A percentile compares a stretch with the other conserved stretches of the same genome.
Conservation (phyloP, 1,284 basidiomycete species). For the Acaromyces ingoldii region DNA sequence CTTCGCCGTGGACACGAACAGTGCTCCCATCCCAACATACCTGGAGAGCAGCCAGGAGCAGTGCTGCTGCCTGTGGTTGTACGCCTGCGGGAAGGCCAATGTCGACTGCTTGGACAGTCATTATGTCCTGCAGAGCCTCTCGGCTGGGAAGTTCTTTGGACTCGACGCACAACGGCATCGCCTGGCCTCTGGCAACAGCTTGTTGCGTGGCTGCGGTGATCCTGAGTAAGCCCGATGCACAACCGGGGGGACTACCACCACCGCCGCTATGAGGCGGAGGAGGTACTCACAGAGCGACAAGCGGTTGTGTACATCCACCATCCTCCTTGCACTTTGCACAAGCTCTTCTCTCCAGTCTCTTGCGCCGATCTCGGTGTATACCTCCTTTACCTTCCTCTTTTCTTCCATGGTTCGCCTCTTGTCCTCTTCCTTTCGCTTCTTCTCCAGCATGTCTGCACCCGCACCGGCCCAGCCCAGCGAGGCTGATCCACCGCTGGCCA, state of each 20-base stretch:
- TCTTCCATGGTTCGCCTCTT: constrained; percentile 44
- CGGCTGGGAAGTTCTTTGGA: constrained; percentile 51
- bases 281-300: constrained; percentile 29
- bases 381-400: constrained; percentile 39
- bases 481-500: constrained; percentile 4
- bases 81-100: constrained; percentile 50
- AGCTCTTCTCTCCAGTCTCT: constrained; percentile 38
- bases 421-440: constrained; percentile 50
- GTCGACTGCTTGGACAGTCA: constrained; percentile 52
- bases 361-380: constrained; percentile 42
- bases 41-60: constrained; percentile 49
- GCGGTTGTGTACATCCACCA: neutral
- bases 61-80: constrained; percentile 47
- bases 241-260: neutral
- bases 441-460: constrained; percentile 48
- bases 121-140: constrained; percentile 52
- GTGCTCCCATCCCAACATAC: too few relatives aligned
- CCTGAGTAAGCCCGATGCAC: constrained; percentile 7
- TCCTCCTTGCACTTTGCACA: constrained; percentile 14
- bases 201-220: constrained; percentile 33
- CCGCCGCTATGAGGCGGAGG: too few relatives aligned
- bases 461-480: constrained; percentile 46
- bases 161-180: constrained; percentile 50
- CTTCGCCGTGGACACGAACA: too few relatives aligned
- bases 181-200: constrained; percentile 31